A percentile compares a stretch with the other conserved stretches of the same genome.
These are phyloP conservation scores for Aspergillus viridinutans DNA, from an alignment of 2,329 filamentous ascomycete genomes.

Conservation along the genomic window DNA sequence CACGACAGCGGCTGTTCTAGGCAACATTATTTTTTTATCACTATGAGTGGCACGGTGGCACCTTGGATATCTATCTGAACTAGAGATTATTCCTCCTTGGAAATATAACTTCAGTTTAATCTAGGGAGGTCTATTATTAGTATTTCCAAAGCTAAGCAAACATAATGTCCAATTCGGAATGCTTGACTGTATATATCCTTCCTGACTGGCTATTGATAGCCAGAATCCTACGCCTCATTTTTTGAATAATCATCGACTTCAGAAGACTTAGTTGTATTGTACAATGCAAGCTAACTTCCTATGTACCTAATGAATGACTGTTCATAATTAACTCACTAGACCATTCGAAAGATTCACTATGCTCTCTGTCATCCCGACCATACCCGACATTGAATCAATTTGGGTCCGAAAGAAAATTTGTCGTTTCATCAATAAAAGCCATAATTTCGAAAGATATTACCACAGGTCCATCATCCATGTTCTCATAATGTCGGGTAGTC, in stretches of 20 bases:
- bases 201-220: neutral
- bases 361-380: neutral
- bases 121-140: neutral
- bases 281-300: neutral
- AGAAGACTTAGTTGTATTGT: neutral
- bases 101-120: neutral
- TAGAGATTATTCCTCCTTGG: neutral
- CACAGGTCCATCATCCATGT: slow-evolving; percentile 13
- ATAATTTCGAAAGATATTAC: neutral
- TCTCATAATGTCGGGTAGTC: slow-evolving; percentile 8
- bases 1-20: neutral
- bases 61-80: neutral
- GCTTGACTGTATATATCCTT: too few species aligned
- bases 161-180: neutral
- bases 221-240: neutral
- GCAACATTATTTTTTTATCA: neutral
- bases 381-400: neutral
- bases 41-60: neutral
- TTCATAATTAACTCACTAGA: neutral
- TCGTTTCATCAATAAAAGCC: neutral
- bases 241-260: neutral
- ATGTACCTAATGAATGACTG: neutral
- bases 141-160: neutral
- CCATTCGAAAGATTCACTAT: neutral
- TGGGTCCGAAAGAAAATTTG: neutral